These are phyloP conservation scores for Nothophoma quercina DNA, from an alignment of 2,329 filamentous ascomycete species.

Conservation along the genomic window DNA sequence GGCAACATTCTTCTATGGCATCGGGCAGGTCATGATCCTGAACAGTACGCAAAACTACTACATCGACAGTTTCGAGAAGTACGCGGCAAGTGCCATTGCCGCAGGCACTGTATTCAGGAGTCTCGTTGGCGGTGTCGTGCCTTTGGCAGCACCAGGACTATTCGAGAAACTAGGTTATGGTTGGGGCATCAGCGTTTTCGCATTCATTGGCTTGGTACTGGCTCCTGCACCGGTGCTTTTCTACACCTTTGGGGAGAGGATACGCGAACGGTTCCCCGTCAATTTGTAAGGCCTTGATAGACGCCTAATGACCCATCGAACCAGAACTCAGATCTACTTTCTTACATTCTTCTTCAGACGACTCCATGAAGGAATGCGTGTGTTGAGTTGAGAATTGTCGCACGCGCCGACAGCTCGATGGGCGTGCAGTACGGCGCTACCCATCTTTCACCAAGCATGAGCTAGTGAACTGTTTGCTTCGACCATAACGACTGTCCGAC, in stretches of 20 bases:
- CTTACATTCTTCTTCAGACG: not conserved
- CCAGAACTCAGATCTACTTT: not conserved
- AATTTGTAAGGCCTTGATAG: conserved; percentile 19
- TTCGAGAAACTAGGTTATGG: conserved; percentile 58
- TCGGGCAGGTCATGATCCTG: conserved; percentile 62
- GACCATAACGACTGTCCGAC: too few species aligned
- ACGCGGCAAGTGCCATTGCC: conserved; percentile 60
- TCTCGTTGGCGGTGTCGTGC: conserved; percentile 57
- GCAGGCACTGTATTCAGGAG: conserved; percentile 58
- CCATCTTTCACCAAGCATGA: too few species aligned
- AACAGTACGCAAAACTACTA: conserved; percentile 64
- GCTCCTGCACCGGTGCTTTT: conserved; percentile 60
- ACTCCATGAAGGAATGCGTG: not conserved
- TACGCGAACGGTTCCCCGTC: conserved; percentile 54
- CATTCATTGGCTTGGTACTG: conserved; percentile 53
- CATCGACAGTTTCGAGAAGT: conserved; percentile 61
- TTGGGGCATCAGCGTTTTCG: conserved; percentile 60
- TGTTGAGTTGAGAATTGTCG: not conserved
- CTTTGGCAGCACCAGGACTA: conserved; percentile 54
- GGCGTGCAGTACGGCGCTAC: not conserved
- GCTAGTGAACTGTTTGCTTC: too few species aligned
- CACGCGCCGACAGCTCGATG: not conserved
- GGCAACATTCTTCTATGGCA: conserved; percentile 58
- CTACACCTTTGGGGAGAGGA: conserved; percentile 55
- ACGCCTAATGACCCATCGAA: too few species aligned